A percentile compares a stretch with the other conserved stretches of the same genome.
phyloP scores from a whole-genome alignment of 2,329 filamentous ascomycete species.

The Hymenoscyphus linearis region DNA sequence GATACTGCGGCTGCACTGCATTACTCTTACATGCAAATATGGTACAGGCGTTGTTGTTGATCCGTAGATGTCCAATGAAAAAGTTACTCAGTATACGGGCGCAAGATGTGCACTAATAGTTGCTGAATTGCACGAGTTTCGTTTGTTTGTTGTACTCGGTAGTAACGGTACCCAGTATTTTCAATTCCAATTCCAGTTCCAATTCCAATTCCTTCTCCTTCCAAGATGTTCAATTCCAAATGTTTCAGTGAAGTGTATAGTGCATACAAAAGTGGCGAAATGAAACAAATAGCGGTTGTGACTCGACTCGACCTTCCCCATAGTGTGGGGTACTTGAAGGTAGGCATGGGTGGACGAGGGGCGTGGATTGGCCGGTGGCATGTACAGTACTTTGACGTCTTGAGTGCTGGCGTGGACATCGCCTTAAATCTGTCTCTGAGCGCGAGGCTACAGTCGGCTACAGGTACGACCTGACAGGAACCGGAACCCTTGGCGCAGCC shows the following conservation, averaged over 20 bases:
- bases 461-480: too few relatives aligned
- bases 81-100: constrained; percentile 10
- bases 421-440: background rate
- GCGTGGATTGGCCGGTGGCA: background rate
- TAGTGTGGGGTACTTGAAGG: background rate
- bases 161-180: background rate
- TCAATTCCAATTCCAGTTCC: too few relatives aligned
- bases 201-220: too few relatives aligned
- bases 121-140: too few relatives aligned
- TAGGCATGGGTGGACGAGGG: background rate
- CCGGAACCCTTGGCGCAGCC: too few relatives aligned
- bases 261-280: background rate
- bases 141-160: background rate
- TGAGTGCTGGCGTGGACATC: background rate
- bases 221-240: background rate
- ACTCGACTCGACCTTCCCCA: background rate
- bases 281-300: background rate
- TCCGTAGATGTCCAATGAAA: constrained; percentile 26
- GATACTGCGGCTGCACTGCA: constrained; percentile 17
- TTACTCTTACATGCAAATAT: constrained; percentile 21
- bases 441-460: constrained; percentile 11
- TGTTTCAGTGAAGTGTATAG: background rate
- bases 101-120: background rate
- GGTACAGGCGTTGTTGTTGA: constrained; percentile 14
- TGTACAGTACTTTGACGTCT: too few relatives aligned